Conservation (phyloP, 208 protist genomes). For the Novymonas esmeraldas region DNA sequence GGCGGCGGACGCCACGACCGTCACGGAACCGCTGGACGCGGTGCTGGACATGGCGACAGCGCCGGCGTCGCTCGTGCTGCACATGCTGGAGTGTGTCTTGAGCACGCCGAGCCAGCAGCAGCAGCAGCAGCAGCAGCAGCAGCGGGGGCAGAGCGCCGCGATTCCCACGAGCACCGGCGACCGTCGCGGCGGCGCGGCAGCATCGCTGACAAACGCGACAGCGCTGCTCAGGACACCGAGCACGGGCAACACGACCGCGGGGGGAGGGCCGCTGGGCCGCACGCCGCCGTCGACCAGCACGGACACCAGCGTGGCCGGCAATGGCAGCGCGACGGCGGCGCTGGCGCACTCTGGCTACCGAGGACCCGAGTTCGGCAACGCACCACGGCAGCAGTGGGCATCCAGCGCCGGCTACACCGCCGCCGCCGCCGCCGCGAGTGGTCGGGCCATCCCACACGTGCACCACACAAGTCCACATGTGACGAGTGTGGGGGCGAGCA, state of each 20-base stretch:
- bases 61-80: slow-evolving; percentile 27
- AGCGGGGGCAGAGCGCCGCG: neutral
- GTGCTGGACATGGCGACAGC: slow-evolving; percentile 25
- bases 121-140: slow-evolving; percentile 6
- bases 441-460: neutral
- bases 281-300: slow-evolving; percentile 20
- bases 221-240: slow-evolving; percentile 17
- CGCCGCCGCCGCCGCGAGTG: neutral
- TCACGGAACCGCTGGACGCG: slow-evolving; percentile 13
- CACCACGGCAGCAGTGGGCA: neutral
- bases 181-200: slow-evolving; percentile 3
- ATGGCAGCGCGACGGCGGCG: too few relatives aligned
- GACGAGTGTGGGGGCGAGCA: neutral
- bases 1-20: neutral
- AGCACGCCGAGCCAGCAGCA: slow-evolving; percentile 10
- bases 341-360: neutral
- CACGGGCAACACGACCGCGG: slow-evolving; percentile 3
- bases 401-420: neutral
- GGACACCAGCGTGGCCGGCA: slow-evolving; percentile 8
- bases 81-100: slow-evolving; percentile 32
- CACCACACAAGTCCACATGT: neutral
- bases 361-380: neutral
- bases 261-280: neutral
- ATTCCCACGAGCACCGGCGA: neutral
- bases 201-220: neutral